phyloP scores from a whole-genome alignment of 768 basidiomycete species.

The Tulasnella sp. region DNA sequence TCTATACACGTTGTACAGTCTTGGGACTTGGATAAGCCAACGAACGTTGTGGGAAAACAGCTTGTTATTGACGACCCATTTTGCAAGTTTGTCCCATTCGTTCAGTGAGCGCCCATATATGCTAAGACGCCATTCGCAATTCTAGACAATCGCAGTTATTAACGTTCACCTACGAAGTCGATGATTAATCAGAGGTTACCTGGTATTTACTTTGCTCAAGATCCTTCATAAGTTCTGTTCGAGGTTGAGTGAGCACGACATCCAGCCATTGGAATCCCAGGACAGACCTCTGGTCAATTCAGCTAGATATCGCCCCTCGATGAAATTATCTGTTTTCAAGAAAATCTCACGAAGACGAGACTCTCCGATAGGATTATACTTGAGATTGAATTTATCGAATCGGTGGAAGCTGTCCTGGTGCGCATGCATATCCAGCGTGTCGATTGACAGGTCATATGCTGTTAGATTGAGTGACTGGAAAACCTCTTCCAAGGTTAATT shows the following conservation, averaged over 20 bases:
- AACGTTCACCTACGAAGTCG: background rate
- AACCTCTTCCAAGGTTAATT: constrained; percentile 84
- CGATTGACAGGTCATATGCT: constrained; percentile 96
- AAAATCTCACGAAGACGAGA: constrained; percentile 93
- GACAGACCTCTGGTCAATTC: constrained; percentile 76
- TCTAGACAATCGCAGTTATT: constrained; percentile 34
- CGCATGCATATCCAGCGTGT: constrained; percentile 98
- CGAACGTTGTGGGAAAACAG: constrained; percentile 93
- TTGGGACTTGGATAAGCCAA: constrained; percentile 93
- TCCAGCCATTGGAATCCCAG: background rate
- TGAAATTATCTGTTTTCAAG: constrained; percentile 92
- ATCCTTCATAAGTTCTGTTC: constrained; percentile 92
- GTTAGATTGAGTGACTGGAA: constrained; percentile 90
- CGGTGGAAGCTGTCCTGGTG: constrained; percentile 97
- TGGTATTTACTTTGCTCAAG: constrained; percentile 98
- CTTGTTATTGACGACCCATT: constrained; percentile 92
- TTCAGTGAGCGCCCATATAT: constrained; percentile 73
- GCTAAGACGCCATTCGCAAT: constrained; percentile 94
- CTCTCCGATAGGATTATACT: constrained; percentile 96
- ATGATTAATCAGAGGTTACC: constrained; percentile 31
- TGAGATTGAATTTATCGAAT: constrained; percentile 95
- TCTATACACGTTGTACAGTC: constrained; percentile 92
- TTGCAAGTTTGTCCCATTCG: constrained; percentile 98
- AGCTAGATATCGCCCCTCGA: constrained; percentile 84
- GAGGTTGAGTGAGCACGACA: background rate